Evolutionary conservation across 305 asterid species (phyloP), one percentile per base, ranked within the genome.

Genomic region (Fraxinus nigra): DNA sequence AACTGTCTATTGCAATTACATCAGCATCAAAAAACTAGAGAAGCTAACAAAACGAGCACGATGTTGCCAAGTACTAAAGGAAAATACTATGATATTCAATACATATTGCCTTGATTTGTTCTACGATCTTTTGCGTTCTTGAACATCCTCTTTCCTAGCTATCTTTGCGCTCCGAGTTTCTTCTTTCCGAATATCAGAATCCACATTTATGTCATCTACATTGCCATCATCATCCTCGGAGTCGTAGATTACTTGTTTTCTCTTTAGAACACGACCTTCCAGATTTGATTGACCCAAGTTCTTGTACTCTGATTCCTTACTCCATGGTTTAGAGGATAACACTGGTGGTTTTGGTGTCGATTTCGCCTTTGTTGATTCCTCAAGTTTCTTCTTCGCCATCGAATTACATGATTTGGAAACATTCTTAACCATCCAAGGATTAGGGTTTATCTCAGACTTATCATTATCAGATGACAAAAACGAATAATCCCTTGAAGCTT

Each of bases 401-500:
- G 65, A 54, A n/a, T 24, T 9, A 1, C 65, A 5, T n/a, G 65
- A 54, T 54, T n/a, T n/a, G 65, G 65, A 54, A n/a, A 28, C 65
- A 26, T 40, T 81, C 7, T 54, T 69, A 54, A 54, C 65, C 65
- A 54, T 54, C 65, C 24, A 54, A 26, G 75, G 75, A 69, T 28
- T 16, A 30, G 75, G 22, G 22, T 30, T 69, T 28, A 30, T 32
- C 48, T 3, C 5, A 2, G 84, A 72, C 20, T 26, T 34, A 26
- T 48, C 56, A 24, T 56, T 6, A 16, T 78, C 76, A 11, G 82
- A 61, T 0, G 28, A 81, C n/a, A 84, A 74, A 74, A 78, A 73
- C 67, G 87, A 84, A 78, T 84, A 84, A 46, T 84, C 87, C 22
- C 87, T 76, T 0, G 61, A 22, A 0, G 74, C 72, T 72, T 28